Evolutionary conservation across 2,329 filamentous ascomycete species (phyloP), one percentile per base, ranked within the genome.

Genomic region (Passalora sequoiae): DNA sequence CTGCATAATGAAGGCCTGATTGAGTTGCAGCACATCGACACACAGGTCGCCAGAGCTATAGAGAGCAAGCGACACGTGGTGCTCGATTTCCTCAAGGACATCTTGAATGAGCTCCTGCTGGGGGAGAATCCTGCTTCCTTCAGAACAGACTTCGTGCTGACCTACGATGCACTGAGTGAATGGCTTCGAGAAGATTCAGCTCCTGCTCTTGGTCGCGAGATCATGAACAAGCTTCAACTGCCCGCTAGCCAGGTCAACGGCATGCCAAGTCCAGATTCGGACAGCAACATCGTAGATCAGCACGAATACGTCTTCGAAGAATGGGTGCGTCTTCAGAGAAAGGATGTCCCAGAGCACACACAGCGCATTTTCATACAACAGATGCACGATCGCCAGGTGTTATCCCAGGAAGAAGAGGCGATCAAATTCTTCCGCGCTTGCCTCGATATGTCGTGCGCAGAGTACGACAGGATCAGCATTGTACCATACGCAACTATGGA

Each of bases 281-380:
- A 72, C 12, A 64, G 69, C 28, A 73, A 78, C 22, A 82, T 82
- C 54, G 80, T 82, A 50, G 87, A 94, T 49, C 88, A 96, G 63
- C 80, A 94, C 67, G 88, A 94, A 56, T 97, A 98, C 61, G 77
- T 96, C 15, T 96, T 98, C 59, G 89, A 91, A 31, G 92, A 98
- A 68, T 98, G 92, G 92, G 78, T 91, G 20, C 81, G 84, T 47
- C 76, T 96, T 6, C 84, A 84, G 64, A 86, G 88, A 56, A 77
- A 81, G n/a, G 80, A 83, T 54, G 80, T 83, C 3, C 81, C 83
- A 3, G 84, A 88, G 49, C 85, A 84, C 59, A 78, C 83, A 0
- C 74, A 81, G 41, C 70, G 77, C 4, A 78, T 86, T 1, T 97
- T 97, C 65, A 78, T 96, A 33, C 81, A 84, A 57, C 91, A 97